Evolutionary conservation across 192 early-diverging fungal genomes (phyloP).

Genomic region (Rhizophagus clarus): DNA sequence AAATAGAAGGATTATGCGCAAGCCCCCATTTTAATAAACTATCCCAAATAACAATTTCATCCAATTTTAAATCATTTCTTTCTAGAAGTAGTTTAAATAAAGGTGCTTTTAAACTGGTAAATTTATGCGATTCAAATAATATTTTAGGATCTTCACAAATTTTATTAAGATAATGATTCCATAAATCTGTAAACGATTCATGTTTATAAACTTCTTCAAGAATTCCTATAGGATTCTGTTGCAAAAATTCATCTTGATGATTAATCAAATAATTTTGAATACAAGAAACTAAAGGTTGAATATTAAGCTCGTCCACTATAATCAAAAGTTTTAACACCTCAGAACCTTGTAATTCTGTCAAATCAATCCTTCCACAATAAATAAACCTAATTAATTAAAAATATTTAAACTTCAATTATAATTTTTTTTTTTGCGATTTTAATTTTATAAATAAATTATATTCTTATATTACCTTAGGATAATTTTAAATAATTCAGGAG

Average conservation of each 20-base stretch:
- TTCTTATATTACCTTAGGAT: too few relatives aligned
- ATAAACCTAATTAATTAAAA: neutral
- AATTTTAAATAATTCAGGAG: too few relatives aligned
- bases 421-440: too few relatives aligned
- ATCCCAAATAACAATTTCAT: neutral
- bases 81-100: neutral
- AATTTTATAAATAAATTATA: too few relatives aligned
- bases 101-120: neutral
- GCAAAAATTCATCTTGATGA: neutral
- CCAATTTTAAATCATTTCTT: neutral
- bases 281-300: neutral
- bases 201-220: neutral
- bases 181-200: neutral
- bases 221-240: neutral
- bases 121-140: neutral
- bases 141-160: neutral
- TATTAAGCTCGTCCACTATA: neutral
- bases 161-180: neutral
- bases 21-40: neutral
- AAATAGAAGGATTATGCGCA: neutral
- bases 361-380: neutral
- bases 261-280: neutral
- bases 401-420: too few relatives aligned
- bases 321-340: neutral
- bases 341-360: neutral